These are phyloP conservation scores for Porodaedalea pini DNA, from an alignment of 1,284 basidiomycete species.

Conservation along the genomic window DNA sequence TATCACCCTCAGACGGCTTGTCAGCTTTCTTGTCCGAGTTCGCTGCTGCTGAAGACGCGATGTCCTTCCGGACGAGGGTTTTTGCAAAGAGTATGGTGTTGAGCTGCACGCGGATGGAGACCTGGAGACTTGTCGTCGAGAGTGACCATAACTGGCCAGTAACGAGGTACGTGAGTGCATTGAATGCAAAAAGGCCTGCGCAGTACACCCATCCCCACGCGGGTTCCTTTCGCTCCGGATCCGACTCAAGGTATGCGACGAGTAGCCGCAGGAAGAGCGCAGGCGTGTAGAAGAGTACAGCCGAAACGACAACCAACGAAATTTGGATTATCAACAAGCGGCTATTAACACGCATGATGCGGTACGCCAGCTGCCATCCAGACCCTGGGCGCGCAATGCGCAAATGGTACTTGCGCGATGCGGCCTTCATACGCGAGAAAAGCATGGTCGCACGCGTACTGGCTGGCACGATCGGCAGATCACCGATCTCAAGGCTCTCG, in stretches of 20 bases:
- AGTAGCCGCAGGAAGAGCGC: slow-evolving; percentile 44
- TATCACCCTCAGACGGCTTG: slow-evolving; percentile 28
- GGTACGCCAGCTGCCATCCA: slow-evolving; percentile 52
- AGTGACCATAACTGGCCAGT: slow-evolving; percentile 66
- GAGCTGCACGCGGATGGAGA: slow-evolving; percentile 74
- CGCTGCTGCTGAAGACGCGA: slow-evolving; percentile 58
- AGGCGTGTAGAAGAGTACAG: slow-evolving; percentile 44
- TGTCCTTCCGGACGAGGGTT: slow-evolving; percentile 84
- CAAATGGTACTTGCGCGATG: slow-evolving; percentile 39
- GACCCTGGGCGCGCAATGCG: slow-evolving; percentile 43
- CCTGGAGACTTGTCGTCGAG: slow-evolving; percentile 68
- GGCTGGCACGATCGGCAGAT: slow-evolving; percentile 75
- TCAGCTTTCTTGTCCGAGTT: slow-evolving; percentile 29
- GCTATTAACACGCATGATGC: slow-evolving; percentile 26
- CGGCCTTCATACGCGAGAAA: slow-evolving; percentile 46
- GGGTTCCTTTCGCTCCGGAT: slow-evolving; percentile 21
- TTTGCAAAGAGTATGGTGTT: slow-evolving; percentile 87
- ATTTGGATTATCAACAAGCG: slow-evolving; percentile 29
- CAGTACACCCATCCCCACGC: slow-evolving; percentile 29
- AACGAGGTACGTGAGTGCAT: slow-evolving; percentile 33
- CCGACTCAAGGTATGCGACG: slow-evolving; percentile 42
- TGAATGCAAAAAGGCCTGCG: slow-evolving; percentile 39
- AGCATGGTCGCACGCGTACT: slow-evolving; percentile 65
- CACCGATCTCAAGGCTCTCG: slow-evolving; percentile 76
- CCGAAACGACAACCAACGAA: slow-evolving; percentile 37